These are phyloP conservation scores for Tylopilus cervinicoccineus DNA, from an alignment of 768 basidiomycete species.

Conservation along the genomic window DNA sequence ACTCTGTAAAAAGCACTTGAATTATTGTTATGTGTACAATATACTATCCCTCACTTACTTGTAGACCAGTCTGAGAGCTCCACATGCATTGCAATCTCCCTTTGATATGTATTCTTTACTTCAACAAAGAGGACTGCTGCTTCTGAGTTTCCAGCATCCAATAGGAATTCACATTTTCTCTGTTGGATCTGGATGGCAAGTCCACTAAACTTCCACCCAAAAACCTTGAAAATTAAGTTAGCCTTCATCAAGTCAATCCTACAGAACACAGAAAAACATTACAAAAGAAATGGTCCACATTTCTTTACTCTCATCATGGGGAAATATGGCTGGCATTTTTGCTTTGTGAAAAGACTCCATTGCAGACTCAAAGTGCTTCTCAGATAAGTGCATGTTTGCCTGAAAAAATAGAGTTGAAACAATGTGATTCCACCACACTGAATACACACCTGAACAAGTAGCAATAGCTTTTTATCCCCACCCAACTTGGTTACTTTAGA, in stretches of 20 bases:
- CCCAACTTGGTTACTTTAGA: background rate
- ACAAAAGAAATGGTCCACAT: constrained; percentile 15
- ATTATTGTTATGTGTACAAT: no score
- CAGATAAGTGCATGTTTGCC: constrained; percentile 15
- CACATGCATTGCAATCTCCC: constrained; percentile 11
- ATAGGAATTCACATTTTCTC: constrained; percentile 7
- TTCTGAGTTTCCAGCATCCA: background rate
- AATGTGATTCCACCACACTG: background rate
- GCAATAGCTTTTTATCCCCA: constrained; percentile 1
- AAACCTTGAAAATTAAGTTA: constrained; percentile 9
- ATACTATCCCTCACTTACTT: background rate
- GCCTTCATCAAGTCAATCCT: background rate
- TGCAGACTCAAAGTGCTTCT: constrained; percentile 3
- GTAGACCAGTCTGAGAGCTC: constrained; percentile 14
- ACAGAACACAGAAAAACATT: background rate
- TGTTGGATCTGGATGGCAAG: constrained; percentile 15
- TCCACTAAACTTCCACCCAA: constrained; percentile 21
- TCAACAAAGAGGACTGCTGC: constrained; percentile 9
- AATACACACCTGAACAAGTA: constrained; percentile 11
- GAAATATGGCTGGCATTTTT: constrained; percentile 10
- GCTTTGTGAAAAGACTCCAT: constrained; percentile 7
- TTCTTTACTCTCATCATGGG: constrained; percentile 11
- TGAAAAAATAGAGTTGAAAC: background rate
- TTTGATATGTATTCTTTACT: constrained; percentile 5
- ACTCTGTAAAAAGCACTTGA: background rate